phyloP scores from a whole-genome alignment of 2,329 filamentous ascomycete genomes.

The Teratosphaeria pseudoeucalypti region DNA sequence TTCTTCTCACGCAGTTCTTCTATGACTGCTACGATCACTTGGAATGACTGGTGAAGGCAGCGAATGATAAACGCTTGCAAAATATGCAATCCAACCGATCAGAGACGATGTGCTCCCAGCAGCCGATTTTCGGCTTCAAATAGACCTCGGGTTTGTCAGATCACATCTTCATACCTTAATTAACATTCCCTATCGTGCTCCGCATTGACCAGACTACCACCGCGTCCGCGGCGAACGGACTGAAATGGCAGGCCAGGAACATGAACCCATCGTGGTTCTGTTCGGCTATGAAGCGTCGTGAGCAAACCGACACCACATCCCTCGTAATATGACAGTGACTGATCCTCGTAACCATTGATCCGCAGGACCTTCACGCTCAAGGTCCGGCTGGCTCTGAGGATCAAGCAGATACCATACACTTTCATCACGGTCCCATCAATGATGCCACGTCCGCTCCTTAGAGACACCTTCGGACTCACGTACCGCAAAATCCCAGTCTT shows the following conservation, averaged over 20 bases:
- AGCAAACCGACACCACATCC: neutral
- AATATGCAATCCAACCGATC: neutral
- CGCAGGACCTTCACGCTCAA: constrained; percentile 24
- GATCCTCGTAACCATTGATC: neutral
- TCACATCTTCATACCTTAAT: neutral
- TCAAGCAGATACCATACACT: constrained; percentile 30
- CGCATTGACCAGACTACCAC: neutral
- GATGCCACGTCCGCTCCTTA: constrained; percentile 29
- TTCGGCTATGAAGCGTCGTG: constrained; percentile 19
- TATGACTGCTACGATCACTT: too few species aligned
- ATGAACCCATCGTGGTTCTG: constrained; percentile 13
- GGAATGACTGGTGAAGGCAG: too few species aligned
- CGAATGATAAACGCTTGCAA: neutral
- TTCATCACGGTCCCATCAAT: constrained; percentile 31
- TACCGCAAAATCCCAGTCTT: constrained; percentile 31
- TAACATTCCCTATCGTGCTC: neutral
- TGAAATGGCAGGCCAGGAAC: neutral
- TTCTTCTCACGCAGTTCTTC: too few species aligned
- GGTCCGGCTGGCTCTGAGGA: constrained; percentile 25
- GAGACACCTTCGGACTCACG: constrained; percentile 26
- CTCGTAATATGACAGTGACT: neutral
- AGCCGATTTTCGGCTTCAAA: neutral
- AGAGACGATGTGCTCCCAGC: neutral
- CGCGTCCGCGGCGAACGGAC: neutral
- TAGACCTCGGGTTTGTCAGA: neutral